Evolutionary conservation across 1,284 basidiomycete genomes (phyloP).

Genomic region (Schizophyllum amplum): DNA sequence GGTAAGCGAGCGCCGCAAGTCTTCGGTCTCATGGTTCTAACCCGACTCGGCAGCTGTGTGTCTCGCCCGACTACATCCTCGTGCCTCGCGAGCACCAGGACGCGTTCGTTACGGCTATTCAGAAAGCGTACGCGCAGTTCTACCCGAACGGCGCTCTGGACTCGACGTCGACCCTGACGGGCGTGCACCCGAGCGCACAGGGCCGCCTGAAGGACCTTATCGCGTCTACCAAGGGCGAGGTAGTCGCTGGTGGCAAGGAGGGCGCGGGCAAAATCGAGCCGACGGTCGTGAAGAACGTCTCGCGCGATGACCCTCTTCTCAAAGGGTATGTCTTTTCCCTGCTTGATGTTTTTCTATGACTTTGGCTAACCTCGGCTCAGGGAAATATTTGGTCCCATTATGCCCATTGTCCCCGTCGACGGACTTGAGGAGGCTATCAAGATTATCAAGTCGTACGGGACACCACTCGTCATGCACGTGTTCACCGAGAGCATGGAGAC

Average conservation of each 20-base stretch:
- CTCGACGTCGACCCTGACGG: slow-evolving; percentile 33
- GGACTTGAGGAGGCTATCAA: slow-evolving; percentile 65
- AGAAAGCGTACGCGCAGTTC: slow-evolving; percentile 39
- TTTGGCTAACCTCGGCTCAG: slow-evolving; percentile 18
- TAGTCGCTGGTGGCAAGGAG: slow-evolving; percentile 64
- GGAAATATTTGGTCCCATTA: slow-evolving; percentile 71
- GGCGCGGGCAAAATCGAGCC: slow-evolving; percentile 60
- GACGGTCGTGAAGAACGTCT: slow-evolving; percentile 59
- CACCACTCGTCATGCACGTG: not conserved
- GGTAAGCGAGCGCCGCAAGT: too few relatives aligned
- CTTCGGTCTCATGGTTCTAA: too few relatives aligned
- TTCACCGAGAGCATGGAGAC: slow-evolving; percentile 42
- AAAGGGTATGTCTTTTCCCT: slow-evolving; percentile 48
- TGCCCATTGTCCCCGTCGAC: slow-evolving; percentile 74
- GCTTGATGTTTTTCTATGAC: not conserved
- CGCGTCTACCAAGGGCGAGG: slow-evolving; percentile 59
- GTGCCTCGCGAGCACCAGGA: slow-evolving; percentile 59
- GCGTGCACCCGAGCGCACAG: slow-evolving; percentile 36
- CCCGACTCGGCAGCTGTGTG: slow-evolving; percentile 42
- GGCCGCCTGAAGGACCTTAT: slow-evolving; percentile 57
- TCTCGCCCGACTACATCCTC: slow-evolving; percentile 80
- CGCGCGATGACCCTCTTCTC: slow-evolving; percentile 62
- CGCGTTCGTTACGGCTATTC: slow-evolving; percentile 51
- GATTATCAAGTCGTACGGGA: slow-evolving; percentile 47
- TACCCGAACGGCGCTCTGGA: slow-evolving; percentile 34